Evolutionary conservation across 2,329 filamentous ascomycete species (phyloP).

Genomic region (Clarireedia monteithiana): DNA sequence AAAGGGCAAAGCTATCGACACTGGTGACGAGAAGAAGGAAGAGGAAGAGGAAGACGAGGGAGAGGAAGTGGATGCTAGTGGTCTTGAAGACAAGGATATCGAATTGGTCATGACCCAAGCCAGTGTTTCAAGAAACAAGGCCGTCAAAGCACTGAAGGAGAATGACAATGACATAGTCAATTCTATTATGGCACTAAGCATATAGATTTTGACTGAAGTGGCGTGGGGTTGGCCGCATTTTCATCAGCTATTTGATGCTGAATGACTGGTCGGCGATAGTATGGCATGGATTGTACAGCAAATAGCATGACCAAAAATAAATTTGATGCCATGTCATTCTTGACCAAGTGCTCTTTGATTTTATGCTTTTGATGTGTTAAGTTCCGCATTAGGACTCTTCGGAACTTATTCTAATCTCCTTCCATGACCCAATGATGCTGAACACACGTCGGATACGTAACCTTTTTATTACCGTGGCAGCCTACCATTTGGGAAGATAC

Average conservation of each 20-base stretch:
- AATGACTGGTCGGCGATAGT: background rate
- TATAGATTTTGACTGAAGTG: slow-evolving; percentile 40
- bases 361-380: background rate
- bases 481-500: no score
- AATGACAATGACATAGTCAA: slow-evolving; percentile 99
- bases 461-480: no score
- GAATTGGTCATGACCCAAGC: slow-evolving; percentile 99
- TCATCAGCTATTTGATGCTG: background rate
- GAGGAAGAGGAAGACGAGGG: slow-evolving; percentile 75
- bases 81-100: slow-evolving; percentile 98
- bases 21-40: slow-evolving; percentile 64
- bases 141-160: slow-evolving; percentile 96
- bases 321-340: slow-evolving; percentile 6
- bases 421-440: background rate
- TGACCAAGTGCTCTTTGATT: background rate
- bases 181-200: slow-evolving; percentile 97
- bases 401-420: no score
- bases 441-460: no score
- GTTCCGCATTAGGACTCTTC: no score
- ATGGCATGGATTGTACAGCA: slow-evolving; percentile 7
- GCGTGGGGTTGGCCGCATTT: slow-evolving; percentile 7
- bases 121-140: slow-evolving; percentile 94
- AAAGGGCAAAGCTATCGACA: slow-evolving; percentile 51
- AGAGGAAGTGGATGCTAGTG: slow-evolving; percentile 90
- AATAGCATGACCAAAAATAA: slow-evolving; percentile 1